Base-by-base conservation (phyloP, 805 yeast species). In the Metschnikowia cubensis region DNA sequence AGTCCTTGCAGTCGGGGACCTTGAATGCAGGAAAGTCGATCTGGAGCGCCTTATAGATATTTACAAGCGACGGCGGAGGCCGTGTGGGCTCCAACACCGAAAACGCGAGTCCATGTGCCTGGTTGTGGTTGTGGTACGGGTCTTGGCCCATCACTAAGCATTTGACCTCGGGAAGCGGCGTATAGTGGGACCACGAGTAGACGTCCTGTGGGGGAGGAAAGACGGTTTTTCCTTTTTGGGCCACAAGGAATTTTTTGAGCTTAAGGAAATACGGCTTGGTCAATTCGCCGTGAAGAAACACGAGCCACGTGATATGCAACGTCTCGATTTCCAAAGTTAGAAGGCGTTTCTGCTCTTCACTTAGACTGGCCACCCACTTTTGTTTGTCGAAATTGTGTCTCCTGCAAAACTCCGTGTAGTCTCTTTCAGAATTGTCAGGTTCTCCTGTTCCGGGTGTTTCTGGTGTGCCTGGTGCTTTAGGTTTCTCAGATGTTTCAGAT, bases 81-180 rank as follows among this genome's bases (percentile, higher is more conserved):
- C 89, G 84, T 0, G 79, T 74, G 1, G 96, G 96, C 32, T 87
- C 85, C 49, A 82, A 76, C 1, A 94, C 98, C 18, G 95, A 87
- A 59, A 94, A 94, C 3, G 99, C 98, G 29, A 94, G 71, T 0
- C 99, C 99, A 62, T 94, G 99, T 0, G 99, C 99, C 66, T 94
- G 99, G 64, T 87, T 87, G 59, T 68, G 68, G 65, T 90, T 89
- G 67, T 94, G 99, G 65, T 94, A 94, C 0, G 99, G 99, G 65
- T 94, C 99, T 66, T 94, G 99, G 0, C 99, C 99, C 41, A 94
- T 71, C 11, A 94, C 79, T 1, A 94, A 77, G 25, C 92, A 94
- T 60, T 82, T 84, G 17, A 90, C 87, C 3, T 78, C 65, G 3
- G 81, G 71, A 18, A 92, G 71, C 0, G 96, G 96, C 0, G 98